Base-by-base conservation (phyloP, 2,329 filamentous ascomycete genomes). In the Atkinsonella hypoxylon region DNA sequence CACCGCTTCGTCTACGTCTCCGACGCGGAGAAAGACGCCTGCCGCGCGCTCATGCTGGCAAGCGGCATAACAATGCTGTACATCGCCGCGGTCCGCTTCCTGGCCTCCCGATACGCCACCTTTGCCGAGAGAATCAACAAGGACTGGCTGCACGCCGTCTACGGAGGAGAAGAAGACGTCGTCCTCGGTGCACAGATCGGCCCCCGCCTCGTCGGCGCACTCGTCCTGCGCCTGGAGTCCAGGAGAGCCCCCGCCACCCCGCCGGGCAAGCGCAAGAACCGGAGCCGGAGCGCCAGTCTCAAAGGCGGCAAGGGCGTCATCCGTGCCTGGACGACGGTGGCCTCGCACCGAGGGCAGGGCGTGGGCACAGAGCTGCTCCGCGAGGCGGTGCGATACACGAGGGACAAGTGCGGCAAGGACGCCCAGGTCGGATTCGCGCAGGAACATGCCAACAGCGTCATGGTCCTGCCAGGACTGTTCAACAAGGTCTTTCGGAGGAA, bases 281-380 rank as follows among this genome's bases (percentile, higher is more conserved):
- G 65, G 62, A 61, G 61, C 68, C 68, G 62, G 57, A 65, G 59
- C 46, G 54, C 56, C 57, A 70, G 61, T 61, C 71, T 73, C 57
- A 63, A 71, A 56, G 79, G 82, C 36, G 84, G 83, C 48, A 78
- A 77, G 54, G 86, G 83, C 9, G 71, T 89, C 45, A 83, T 95
- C 51, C 79, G 86, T 30, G 89, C 86, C 1, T 95, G 89, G 89
- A 91, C 88, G 2, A 87, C 89, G 1, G 75, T 76, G 61, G 68
- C 82, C 47, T 73, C 75, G 57, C 89, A 88, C 64, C 77, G 89
- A 26, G 73, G 78, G 32, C 79, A 80, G 55, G 88, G 89, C 0
- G 72, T 94, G 22, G 89, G 89, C 2, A 75, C 71, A 40, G 83
- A 82, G 32, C 67, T 95, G 59, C 71, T 95, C 45, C 78, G 84